These are phyloP conservation scores for Leucosporidium scottii DNA, from an alignment of 768 basidiomycete species.

Conservation along the genomic window DNA sequence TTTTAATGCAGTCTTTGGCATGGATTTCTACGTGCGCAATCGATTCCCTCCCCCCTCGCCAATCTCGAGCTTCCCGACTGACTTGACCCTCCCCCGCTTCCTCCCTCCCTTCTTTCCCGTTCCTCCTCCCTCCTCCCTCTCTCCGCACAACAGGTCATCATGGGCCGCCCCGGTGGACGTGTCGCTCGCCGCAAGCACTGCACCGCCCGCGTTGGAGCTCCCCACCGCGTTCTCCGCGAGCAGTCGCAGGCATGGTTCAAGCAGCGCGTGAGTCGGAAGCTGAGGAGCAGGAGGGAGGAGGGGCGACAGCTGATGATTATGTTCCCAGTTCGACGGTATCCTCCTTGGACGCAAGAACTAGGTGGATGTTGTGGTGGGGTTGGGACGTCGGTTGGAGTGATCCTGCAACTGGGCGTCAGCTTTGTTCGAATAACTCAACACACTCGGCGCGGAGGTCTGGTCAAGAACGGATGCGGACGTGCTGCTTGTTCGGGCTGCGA, in stretches of 20 bases:
- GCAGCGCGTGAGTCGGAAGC: constrained; percentile 48
- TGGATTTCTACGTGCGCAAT: constrained; percentile 76
- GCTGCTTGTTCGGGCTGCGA: too few species aligned
- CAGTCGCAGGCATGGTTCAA: constrained; percentile 46
- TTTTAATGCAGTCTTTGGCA: constrained; percentile 62
- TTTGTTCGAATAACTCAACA: too few species aligned
- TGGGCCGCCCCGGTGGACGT: constrained; percentile 90
- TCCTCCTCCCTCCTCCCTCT: neutral
- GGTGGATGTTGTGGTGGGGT: neutral
- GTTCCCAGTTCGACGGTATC: constrained; percentile 65
- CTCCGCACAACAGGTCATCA: constrained; percentile 51
- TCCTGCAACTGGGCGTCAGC: too few species aligned
- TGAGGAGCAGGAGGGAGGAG: constrained; percentile 38
- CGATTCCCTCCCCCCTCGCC: neutral
- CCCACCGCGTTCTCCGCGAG: constrained; percentile 88
- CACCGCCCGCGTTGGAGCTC: constrained; percentile 75
- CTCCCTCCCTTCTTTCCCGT: neutral
- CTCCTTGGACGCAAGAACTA: constrained; percentile 34
- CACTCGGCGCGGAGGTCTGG: too few species aligned
- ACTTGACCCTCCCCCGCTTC: too few species aligned
- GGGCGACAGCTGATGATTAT: constrained; percentile 42
- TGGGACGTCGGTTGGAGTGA: too few species aligned
- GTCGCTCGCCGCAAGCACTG: constrained; percentile 85
- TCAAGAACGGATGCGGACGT: too few species aligned
- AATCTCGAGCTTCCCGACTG: neutral